A percentile compares a stretch with the other conserved stretches of the same genome.
Conservation (phyloP, 192 early-diverging fungal species). For the Phlyctochytrium arcticum region DNA sequence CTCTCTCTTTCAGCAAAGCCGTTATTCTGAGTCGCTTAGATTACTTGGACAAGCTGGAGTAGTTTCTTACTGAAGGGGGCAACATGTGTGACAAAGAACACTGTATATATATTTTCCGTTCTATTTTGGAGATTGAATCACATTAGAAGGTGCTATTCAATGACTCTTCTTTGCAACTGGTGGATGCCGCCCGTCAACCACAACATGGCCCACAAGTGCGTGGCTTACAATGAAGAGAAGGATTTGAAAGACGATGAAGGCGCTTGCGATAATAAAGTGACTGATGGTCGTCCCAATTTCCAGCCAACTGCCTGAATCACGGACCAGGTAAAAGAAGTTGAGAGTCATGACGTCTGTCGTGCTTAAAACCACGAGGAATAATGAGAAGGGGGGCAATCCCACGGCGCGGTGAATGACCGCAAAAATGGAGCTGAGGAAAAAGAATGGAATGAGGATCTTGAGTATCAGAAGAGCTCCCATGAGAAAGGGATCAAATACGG, state of each 20-base stretch:
- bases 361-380: conserved; percentile 81
- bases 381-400: conserved; percentile 76
- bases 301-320: conserved; percentile 89
- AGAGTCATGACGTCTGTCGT: conserved; percentile 92
- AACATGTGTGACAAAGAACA: no score
- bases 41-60: conserved; percentile 51
- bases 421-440: conserved; percentile 80
- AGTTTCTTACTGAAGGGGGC: conserved; percentile 26
- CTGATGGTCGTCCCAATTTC: conserved; percentile 96
- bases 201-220: conserved; percentile 43
- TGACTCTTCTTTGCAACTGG: background rate
- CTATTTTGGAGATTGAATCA: conserved; percentile 44
- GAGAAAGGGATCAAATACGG: conserved; percentile 85
- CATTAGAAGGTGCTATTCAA: no score
- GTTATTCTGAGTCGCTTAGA: conserved; percentile 47
- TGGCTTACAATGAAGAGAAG: conserved; percentile 78
- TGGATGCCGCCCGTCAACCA: conserved; percentile 35
- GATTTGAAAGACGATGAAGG: conserved; percentile 90
- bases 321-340: conserved; percentile 94
- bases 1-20: conserved; percentile 38
- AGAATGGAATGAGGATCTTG: conserved; percentile 94
- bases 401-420: conserved; percentile 72
- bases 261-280: conserved; percentile 90
- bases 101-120: no score
- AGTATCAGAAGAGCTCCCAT: conserved; percentile 81